A percentile compares a stretch with the other conserved stretches of the same genome.
phyloP scores from a whole-genome alignment of 1,139 yeast genomes.

The Saccharomyces pastorianus region DNA sequence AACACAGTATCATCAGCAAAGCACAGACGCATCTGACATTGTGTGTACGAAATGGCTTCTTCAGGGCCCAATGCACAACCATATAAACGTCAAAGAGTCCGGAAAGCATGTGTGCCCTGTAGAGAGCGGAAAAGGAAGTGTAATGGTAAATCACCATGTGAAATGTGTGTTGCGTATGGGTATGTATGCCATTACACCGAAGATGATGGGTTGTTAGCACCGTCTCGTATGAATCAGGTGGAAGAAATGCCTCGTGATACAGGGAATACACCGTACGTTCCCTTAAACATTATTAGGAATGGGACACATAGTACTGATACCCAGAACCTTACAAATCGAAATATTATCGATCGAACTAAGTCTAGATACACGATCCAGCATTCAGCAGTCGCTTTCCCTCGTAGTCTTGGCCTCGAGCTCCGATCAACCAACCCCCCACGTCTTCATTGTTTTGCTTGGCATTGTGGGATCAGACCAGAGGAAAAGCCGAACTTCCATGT shows the following conservation, averaged over 20 bases:
- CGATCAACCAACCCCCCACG: slow-evolving; percentile 10
- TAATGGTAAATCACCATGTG: slow-evolving; percentile 12
- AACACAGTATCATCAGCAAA: background rate
- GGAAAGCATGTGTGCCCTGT: slow-evolving; percentile 13
- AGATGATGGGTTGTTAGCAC: background rate
- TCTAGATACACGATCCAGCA: slow-evolving; percentile 5
- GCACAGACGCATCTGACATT: background rate
- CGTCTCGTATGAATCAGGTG: background rate
- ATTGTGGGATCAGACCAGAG: slow-evolving; percentile 9
- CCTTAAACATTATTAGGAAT: background rate
- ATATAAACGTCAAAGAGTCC: slow-evolving; percentile 7
- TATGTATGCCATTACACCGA: slow-evolving; percentile 8
- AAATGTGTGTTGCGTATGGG: slow-evolving; percentile 8
- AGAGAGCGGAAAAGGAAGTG: slow-evolving; percentile 12
- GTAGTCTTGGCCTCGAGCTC: slow-evolving; percentile 9
- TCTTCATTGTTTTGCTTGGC: slow-evolving; percentile 11
- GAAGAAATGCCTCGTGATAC: background rate
- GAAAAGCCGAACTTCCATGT: slow-evolving; percentile 5
- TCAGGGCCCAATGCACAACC: background rate
- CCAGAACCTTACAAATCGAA: background rate
- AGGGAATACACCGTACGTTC: background rate
- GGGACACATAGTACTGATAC: background rate
- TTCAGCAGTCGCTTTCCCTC: slow-evolving; percentile 11
- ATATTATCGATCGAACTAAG: slow-evolving; percentile 4
- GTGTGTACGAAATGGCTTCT: background rate